Evolutionary conservation across 2,329 filamentous ascomycete genomes (phyloP).

Genomic region (Fusarium phyllophilum): DNA sequence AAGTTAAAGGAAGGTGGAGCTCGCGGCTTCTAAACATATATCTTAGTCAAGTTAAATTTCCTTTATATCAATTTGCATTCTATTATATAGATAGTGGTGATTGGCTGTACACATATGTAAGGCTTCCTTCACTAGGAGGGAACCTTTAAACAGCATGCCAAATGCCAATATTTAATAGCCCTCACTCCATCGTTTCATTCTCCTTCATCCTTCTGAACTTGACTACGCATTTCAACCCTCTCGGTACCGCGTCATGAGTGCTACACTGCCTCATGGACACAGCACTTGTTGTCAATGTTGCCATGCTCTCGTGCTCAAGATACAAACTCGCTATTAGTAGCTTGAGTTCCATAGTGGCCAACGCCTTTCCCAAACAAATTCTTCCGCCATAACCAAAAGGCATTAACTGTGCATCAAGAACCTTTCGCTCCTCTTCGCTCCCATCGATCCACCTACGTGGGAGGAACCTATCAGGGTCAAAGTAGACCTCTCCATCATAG

Average conservation of each 20-base stretch:
- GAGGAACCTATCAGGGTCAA: background rate
- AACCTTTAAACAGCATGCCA: fast-evolving
- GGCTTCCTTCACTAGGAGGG: background rate
- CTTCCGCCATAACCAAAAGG: background rate
- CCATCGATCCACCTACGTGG: background rate
- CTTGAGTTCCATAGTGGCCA: background rate
- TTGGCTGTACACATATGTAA: background rate
- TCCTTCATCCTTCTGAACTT: background rate
- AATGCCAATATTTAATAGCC: background rate
- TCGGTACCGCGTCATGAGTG: background rate
- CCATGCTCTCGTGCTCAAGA: background rate
- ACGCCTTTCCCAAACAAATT: background rate
- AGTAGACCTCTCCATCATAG: background rate
- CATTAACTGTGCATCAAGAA: background rate
- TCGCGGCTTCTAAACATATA: too few relatives aligned
- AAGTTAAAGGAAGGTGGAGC: background rate
- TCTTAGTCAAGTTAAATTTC: too few relatives aligned
- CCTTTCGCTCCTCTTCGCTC: background rate
- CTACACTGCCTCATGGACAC: background rate
- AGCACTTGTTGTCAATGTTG: fast-evolving
- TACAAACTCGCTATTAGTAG: background rate
- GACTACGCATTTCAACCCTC: background rate
- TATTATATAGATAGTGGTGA: too few relatives aligned
- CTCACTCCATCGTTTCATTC: fast-evolving
- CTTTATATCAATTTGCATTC: too few relatives aligned